Conservation (phyloP, 805 yeast genomes). For the Debaryomyces tyrocola region DNA sequence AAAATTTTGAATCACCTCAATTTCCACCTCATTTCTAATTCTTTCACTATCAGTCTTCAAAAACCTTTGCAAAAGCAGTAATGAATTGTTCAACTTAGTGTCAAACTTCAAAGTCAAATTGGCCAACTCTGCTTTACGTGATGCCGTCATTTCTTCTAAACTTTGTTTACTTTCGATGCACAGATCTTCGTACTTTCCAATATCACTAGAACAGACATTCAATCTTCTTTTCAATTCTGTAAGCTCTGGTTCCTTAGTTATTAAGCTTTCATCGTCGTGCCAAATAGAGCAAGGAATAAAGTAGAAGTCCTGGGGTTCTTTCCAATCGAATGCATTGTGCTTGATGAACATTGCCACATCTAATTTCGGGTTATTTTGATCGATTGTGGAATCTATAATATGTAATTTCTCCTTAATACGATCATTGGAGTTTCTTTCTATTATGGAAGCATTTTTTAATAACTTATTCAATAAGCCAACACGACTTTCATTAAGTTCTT, state of each 20-base stretch:
- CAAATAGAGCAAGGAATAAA: conserved; percentile 89
- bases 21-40: conserved; percentile 78
- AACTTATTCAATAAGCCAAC: conserved; percentile 70
- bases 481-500: conserved; percentile 78
- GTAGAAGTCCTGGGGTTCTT: conserved; percentile 81
- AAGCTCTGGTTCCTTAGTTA: conserved; percentile 56
- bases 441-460: conserved; percentile 56
- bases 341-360: conserved; percentile 91
- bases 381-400: conserved; percentile 54
- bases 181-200: conserved; percentile 38
- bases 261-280: conserved; percentile 90
- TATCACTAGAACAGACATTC: conserved; percentile 38
- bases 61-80: conserved; percentile 58
- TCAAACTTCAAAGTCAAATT: conserved; percentile 53
- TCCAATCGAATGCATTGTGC: conserved; percentile 77
- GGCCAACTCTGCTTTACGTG: conserved; percentile 32
- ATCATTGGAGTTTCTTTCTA: conserved; percentile 54
- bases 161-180: conserved; percentile 52
- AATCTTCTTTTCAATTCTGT: conserved; percentile 54
- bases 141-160: conserved; percentile 43
- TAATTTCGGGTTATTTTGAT: conserved; percentile 67
- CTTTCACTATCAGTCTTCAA: conserved; percentile 72
- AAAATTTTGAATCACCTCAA: conserved; percentile 84
- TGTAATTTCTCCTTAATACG: conserved; percentile 51
- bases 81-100: conserved; percentile 51